phyloP scores from a whole-genome alignment of 495 filamentous ascomycete species.

The Ramalina intermedia region DNA sequence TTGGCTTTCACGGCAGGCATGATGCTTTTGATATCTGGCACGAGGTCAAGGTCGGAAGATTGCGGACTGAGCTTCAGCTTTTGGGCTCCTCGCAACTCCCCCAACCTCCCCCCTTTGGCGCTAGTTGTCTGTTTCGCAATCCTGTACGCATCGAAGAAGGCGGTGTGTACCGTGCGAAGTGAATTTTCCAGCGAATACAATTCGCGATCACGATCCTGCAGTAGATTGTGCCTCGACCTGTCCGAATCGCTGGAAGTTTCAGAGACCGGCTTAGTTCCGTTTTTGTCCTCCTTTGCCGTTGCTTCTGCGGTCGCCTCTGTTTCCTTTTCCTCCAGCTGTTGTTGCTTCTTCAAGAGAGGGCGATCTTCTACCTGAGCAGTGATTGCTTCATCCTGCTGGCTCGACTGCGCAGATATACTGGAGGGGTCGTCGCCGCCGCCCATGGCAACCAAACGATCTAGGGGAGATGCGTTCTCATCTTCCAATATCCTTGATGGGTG shows the following conservation, averaged over 20 bases:
- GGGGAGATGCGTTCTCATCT: slow-evolving; percentile 31
- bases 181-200: slow-evolving; percentile 58
- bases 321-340: slow-evolving; percentile 70
- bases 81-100: slow-evolving; percentile 41
- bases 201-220: slow-evolving; percentile 75
- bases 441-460: slow-evolving; percentile 68
- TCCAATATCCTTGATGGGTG: neutral
- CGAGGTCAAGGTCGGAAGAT: slow-evolving; percentile 43
- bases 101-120: slow-evolving; percentile 42
- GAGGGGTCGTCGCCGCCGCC: slow-evolving; percentile 55
- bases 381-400: slow-evolving; percentile 71
- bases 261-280: slow-evolving; percentile 20
- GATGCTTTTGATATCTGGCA: slow-evolving; percentile 74
- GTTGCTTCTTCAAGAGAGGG: slow-evolving; percentile 76
- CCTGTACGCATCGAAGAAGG: slow-evolving; percentile 73
- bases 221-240: slow-evolving; percentile 56
- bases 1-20: slow-evolving; percentile 63
- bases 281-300: slow-evolving; percentile 18
- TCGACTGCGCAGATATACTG: slow-evolving; percentile 57
- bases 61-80: slow-evolving; percentile 28
- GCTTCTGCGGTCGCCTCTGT: slow-evolving; percentile 29
- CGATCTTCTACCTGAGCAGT: slow-evolving; percentile 79
- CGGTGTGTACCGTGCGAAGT: slow-evolving; percentile 56
- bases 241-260: slow-evolving; percentile 30
- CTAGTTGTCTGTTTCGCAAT: slow-evolving; percentile 21